Percentiles rank a stretch among this genome's conserved stretches.
Evolutionary conservation across 2,329 filamentous ascomycete species (phyloP).

Genomic region (Apiospora pterosperma): DNA sequence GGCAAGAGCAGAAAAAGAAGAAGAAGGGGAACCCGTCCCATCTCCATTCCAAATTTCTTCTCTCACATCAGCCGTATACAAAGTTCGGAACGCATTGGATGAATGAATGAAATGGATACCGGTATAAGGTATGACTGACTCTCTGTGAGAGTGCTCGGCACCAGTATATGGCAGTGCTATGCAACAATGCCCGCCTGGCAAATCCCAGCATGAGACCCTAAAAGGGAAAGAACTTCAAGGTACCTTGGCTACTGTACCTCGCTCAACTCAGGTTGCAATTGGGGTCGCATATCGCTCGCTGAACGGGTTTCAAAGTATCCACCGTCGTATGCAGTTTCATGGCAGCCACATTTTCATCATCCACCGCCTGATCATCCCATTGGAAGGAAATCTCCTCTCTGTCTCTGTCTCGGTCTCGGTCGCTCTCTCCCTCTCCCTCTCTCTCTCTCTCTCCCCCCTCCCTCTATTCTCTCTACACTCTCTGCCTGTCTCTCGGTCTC

Average conservation of each 20-base stretch:
- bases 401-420: not conserved
- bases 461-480: conserved; percentile 22
- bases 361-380: conserved; percentile 21
- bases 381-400: conserved; percentile 5
- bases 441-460: conserved; percentile 20
- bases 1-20: not conserved
- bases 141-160: not conserved
- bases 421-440: conserved; percentile 14
- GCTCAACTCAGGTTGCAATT: not conserved
- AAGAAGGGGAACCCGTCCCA: not conserved
- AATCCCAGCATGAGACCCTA: not conserved
- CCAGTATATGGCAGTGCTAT: not conserved
- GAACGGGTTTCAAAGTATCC: conserved; percentile 26
- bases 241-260: not conserved
- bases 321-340: conserved; percentile 31
- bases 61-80: not conserved
- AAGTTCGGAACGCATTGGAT: not conserved
- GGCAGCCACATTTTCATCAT: conserved; percentile 24
- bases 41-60: not conserved
- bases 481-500: conserved; percentile 17
- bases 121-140: not conserved
- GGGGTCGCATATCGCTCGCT: conserved; percentile 1
- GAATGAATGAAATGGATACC: not conserved
- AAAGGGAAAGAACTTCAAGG: not conserved
- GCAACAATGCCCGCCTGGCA: not conserved